Evolutionary conservation across 169 alveolate species (phyloP).

Genomic region (Toxoplasma gondii): DNA sequence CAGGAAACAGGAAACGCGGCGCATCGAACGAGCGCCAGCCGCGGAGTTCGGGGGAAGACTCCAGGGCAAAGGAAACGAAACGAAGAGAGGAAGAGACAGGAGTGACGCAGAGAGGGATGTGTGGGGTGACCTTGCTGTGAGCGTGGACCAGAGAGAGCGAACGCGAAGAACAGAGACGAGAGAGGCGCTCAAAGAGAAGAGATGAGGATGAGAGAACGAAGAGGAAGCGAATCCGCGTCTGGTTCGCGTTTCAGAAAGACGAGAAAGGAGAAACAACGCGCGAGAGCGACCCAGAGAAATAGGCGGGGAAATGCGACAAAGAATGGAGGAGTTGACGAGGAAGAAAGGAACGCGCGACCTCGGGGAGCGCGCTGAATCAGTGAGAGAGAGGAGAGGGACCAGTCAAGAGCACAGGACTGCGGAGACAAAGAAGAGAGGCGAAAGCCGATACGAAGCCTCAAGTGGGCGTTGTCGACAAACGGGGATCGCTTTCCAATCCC

Average conservation of each 20-base stretch:
- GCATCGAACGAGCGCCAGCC: not conserved
- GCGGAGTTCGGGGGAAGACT: not conserved
- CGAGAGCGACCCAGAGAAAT: not conserved
- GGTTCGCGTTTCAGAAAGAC: no score
- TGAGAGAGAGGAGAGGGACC: no score
- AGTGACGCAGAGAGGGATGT: not conserved
- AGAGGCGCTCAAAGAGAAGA: not conserved
- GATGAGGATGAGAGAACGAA: not conserved
- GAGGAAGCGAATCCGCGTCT: not conserved
- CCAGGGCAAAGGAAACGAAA: not conserved
- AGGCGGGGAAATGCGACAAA: not conserved
- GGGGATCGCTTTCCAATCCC: no score
- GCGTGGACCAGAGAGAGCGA: not conserved
- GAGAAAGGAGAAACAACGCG: not conserved
- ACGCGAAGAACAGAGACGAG: not conserved
- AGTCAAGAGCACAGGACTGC: no score
- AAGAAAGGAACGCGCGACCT: no score
- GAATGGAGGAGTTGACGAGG: no score
- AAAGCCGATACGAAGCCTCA: no score
- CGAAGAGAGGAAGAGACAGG: not conserved
- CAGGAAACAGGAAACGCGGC: not conserved
- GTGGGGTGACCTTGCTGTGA: not conserved
- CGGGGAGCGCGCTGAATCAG: no score
- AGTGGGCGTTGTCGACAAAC: no score
- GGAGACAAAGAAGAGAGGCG: no score